Percentiles rank a stretch among this genome's conserved stretches.
phyloP scores from a whole-genome alignment of 208 protist species.

The Vickermania spadyakhi region DNA sequence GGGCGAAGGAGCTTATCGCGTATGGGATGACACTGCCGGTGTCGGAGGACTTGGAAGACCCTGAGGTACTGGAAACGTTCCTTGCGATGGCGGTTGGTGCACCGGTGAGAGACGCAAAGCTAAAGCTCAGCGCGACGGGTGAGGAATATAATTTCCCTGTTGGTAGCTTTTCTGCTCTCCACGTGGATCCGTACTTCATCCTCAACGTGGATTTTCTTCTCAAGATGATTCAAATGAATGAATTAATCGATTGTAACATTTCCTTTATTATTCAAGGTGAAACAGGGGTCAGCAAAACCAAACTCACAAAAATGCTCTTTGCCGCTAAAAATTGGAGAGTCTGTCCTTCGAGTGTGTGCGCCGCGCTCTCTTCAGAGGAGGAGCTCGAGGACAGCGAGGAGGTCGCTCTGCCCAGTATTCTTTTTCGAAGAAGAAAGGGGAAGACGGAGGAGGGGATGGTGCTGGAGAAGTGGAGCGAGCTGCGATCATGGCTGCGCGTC shows the following conservation, averaged over 20 bases:
- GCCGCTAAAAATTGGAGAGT: not conserved
- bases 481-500: not conserved
- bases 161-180: no score
- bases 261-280: not conserved
- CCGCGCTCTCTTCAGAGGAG: not conserved
- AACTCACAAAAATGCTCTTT: slow-evolving; percentile 2
- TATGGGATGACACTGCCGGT: no score
- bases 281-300: slow-evolving; percentile 2
- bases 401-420: not conserved
- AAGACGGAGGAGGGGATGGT: no score
- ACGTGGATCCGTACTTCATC: not conserved
- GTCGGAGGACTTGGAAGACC: no score
- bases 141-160: not conserved
- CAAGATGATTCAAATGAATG: slow-evolving; percentile 1
- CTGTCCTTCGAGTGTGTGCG: not conserved
- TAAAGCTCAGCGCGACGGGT: not conserved
- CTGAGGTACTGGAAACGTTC: no score
- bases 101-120: no score
- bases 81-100: no score
- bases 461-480: no score
- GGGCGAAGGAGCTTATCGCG: no score
- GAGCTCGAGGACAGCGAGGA: no score
- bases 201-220: not conserved
- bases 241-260: not conserved
- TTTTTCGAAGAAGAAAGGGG: no score